Evolutionary conservation across 495 filamentous ascomycete species (phyloP), one percentile per base, ranked within the genome.

Genomic region (Entonaema liquescens): DNA sequence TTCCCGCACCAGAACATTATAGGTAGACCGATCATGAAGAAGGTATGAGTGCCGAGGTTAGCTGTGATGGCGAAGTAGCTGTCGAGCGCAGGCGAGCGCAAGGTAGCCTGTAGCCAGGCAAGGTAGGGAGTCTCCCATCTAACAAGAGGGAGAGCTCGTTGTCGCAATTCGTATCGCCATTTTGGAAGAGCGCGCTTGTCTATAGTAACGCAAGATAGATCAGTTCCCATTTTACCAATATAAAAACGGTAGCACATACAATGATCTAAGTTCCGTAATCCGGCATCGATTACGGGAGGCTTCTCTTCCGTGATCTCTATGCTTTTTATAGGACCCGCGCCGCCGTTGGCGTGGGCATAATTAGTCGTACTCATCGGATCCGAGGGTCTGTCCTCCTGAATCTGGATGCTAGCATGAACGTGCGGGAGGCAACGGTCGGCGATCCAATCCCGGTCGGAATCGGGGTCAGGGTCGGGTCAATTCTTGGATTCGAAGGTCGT

Each of bases 31-130:
- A 96, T 85, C 94, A 97, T 99, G 83, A 97, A 99, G 83, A 97
- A 98, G 1, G 95, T 99, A 81, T 99, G 95, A 4, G 95, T 99
- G 31, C 95, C 95, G 42, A 98, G 90, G 80, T 98, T 99, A 70
- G 95, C 95, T 1, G 95, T 97, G 69, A 95, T 90, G 13, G 95
- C 94, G 76, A 99, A 99, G 80, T 97, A 99, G 26, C 92, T 91
- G 79, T 99, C 95, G 62, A 98, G 88, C 3, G 90, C 82, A 1
- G 93, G 93, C 12, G 92, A 90, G 73, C 93, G 89, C 68, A 91
- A 80, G 76, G 85, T 88, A 71, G 89, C 86, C 85, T 99, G 95
- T 70, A 94, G 78, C 79, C 84, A 88, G 25, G 95, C 95, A 2
- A 99, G 88, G 79, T 97, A 95, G 2, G 94, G 95, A 1, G 95